A percentile compares a stretch with the other conserved stretches of the same genome.
Evolutionary conservation across 768 basidiomycete species (phyloP).

Genomic region (Tulasnella calospora): DNA sequence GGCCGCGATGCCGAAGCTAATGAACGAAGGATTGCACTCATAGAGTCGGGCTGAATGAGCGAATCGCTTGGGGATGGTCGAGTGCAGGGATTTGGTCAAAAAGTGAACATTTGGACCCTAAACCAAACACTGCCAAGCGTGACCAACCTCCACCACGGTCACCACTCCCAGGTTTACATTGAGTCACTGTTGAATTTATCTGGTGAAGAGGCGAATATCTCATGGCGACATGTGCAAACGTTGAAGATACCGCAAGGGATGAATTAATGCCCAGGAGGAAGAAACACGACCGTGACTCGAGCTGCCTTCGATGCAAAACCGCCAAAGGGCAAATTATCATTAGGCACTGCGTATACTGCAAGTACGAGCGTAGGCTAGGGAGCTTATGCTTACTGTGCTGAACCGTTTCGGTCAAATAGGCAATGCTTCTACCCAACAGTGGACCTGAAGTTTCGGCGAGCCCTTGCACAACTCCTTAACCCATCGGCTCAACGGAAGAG

Average conservation of each 20-base stretch:
- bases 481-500: not conserved
- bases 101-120: constrained; percentile 12
- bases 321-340: constrained; percentile 19
- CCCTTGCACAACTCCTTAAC: constrained; percentile 12
- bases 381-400: not conserved
- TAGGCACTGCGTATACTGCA: constrained; percentile 25
- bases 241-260: constrained; percentile 22
- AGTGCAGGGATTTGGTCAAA: not conserved
- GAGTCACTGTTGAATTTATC: not conserved
- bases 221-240: constrained; percentile 21
- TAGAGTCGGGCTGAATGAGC: not conserved
- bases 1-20: constrained; percentile 10
- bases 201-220: not conserved
- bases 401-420: not conserved
- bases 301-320: constrained; percentile 16
- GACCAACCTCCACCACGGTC: constrained; percentile 5
- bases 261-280: constrained; percentile 21
- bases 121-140: constrained; percentile 4
- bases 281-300: constrained; percentile 13
- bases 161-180: not conserved
- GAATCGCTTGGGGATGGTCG: not conserved
- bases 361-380: not conserved
- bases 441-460: constrained; percentile 20
- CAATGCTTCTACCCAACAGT: constrained; percentile 22
- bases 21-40: constrained; percentile 15